Evolutionary conservation across 2,329 filamentous ascomycete genomes (phyloP).

Genomic region (Lachnellula suecica): DNA sequence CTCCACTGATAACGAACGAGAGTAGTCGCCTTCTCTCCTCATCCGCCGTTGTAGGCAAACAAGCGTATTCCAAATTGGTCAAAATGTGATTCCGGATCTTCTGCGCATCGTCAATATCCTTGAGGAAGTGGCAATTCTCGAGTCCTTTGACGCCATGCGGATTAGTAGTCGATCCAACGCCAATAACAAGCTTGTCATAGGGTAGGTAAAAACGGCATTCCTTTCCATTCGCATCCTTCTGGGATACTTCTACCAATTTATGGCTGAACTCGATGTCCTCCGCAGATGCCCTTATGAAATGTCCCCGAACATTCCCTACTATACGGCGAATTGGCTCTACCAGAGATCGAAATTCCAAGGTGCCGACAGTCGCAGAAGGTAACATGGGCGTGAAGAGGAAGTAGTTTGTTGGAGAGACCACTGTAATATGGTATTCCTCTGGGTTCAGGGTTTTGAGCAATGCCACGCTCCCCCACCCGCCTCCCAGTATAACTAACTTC

Average conservation of each 20-base stretch:
- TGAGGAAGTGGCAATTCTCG: conserved; percentile 91
- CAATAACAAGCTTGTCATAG: conserved; percentile 94
- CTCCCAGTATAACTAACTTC: conserved; percentile 86
- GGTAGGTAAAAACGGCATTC: conserved; percentile 86
- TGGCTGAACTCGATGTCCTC: conserved; percentile 89
- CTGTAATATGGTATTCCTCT: conserved; percentile 92
- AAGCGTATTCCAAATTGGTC: conserved; percentile 85
- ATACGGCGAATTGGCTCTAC: conserved; percentile 92
- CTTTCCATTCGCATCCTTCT: conserved; percentile 68
- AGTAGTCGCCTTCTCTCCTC: conserved; percentile 83
- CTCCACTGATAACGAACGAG: conserved; percentile 94
- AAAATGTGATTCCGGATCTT: conserved; percentile 86
- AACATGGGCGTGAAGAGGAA: conserved; percentile 99
- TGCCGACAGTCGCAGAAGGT: conserved; percentile 94
- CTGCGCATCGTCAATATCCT: conserved; percentile 90
- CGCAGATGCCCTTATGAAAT: conserved; percentile 85
- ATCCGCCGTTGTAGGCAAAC: conserved; percentile 87
- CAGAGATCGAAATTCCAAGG: conserved; percentile 83
- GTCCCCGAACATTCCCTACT: conserved; percentile 72
- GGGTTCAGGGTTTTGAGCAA: conserved; percentile 86
- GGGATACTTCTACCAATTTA: conserved; percentile 85
- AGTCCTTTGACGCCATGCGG: conserved; percentile 94
- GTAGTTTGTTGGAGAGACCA: conserved; percentile 93
- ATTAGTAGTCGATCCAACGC: conserved; percentile 89
- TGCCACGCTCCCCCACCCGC: conserved; percentile 93